Evolutionary conservation across 2,329 filamentous ascomycete species (phyloP).

Genomic region (Trichoderma sp.): DNA sequence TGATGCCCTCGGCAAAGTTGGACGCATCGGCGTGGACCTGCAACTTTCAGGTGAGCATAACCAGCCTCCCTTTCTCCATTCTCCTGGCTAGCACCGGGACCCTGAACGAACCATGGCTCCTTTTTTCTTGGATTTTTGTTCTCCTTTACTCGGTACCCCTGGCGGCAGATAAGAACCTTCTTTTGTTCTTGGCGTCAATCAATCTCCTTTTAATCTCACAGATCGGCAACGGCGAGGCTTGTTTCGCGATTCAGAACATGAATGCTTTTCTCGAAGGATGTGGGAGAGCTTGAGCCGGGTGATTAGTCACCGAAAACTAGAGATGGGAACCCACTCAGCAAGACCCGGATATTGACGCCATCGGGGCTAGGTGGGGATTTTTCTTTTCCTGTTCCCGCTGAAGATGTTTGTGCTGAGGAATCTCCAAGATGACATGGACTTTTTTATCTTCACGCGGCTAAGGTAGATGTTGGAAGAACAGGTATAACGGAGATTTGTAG

Average conservation of each 20-base stretch:
- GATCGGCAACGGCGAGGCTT: conserved; percentile 2
- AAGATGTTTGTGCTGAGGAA: neutral
- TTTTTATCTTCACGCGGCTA: neutral
- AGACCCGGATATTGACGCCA: conserved; percentile 17
- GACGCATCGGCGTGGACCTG: conserved; percentile 78
- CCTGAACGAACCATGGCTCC: conserved; percentile 17
- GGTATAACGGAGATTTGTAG: neutral
- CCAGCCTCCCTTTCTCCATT: neutral
- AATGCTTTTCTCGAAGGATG: conserved; percentile 2
- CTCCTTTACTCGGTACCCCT: conserved; percentile 1
- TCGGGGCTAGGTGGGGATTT: conserved; percentile 9
- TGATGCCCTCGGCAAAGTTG: conserved; percentile 64
- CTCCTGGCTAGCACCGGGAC: neutral
- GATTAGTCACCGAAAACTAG: conserved; percentile 20
- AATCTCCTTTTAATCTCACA: conserved; percentile 17
- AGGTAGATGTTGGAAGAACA: neutral
- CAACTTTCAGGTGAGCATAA: conserved; percentile 16
- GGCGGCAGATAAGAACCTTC: conserved; percentile 12
- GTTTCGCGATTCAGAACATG: neutral
- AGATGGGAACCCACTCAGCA: conserved; percentile 12
- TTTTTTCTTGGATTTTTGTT: neutral
- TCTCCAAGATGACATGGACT: neutral
- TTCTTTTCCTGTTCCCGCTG: neutral
- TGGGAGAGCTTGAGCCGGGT: neutral
- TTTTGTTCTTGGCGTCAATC: conserved; percentile 13